A percentile compares a stretch with the other conserved stretches of the same genome.
Evolutionary conservation across 2,329 filamentous ascomycete species (phyloP).

Genomic region (Calonectria hongkongensis): DNA sequence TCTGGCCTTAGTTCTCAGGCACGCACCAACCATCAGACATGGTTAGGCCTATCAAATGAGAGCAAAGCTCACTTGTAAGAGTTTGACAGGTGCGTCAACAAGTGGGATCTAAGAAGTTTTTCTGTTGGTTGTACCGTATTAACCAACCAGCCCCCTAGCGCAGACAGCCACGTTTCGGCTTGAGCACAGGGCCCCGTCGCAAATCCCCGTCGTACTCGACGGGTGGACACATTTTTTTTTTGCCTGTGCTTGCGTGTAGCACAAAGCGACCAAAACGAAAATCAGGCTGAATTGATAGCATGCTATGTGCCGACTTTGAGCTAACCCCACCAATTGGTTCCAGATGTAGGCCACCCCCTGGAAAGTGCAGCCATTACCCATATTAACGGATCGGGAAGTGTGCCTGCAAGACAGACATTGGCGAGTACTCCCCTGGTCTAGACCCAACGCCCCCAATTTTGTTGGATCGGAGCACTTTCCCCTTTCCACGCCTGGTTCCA

Average conservation of each 20-base stretch:
- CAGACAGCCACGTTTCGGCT: background rate
- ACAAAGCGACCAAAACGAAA: background rate
- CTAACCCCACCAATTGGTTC: background rate
- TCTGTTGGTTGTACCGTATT: slow-evolving; percentile 8
- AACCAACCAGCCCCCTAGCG: background rate
- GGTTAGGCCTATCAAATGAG: background rate
- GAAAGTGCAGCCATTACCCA: slow-evolving; percentile 22
- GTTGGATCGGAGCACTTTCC: slow-evolving; percentile 22
- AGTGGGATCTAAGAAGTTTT: background rate
- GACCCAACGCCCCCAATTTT: slow-evolving; percentile 13
- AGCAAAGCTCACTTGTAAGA: background rate
- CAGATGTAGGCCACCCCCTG: background rate
- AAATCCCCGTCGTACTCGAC: background rate
- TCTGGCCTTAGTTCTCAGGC: too few species aligned
- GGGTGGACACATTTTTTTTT: background rate
- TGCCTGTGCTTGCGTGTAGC: background rate
- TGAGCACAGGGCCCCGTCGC: background rate
- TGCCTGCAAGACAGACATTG: slow-evolving; percentile 11
- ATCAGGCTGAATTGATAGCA: background rate
- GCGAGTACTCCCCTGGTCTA: background rate
- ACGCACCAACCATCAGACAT: background rate
- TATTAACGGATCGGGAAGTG: slow-evolving; percentile 24
- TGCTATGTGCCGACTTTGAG: too few species aligned
- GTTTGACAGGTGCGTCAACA: background rate
- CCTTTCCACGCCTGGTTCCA: slow-evolving; percentile 6